Base-by-base conservation (phyloP, 768 basidiomycete genomes). In the Bullera alba region DNA sequence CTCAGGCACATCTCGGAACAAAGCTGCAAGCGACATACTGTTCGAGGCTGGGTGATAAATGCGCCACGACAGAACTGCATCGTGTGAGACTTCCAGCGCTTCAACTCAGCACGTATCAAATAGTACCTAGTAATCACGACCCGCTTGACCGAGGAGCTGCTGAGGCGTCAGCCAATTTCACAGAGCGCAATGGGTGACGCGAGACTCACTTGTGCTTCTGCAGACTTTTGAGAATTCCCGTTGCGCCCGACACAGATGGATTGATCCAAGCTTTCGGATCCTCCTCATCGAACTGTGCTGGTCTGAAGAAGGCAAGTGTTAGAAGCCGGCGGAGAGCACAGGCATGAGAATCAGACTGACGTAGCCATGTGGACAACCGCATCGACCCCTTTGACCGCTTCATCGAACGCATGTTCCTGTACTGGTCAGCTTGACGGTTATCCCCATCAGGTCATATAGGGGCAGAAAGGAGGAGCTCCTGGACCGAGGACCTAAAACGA, bases 171-270 rank as follows among this genome's bases (percentile, higher is more conserved):
- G n/a, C n/a, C n/a, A n/a, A n/a, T n/a, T n/a, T n/a, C n/a, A n/a
- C n/a, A n/a, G 4, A 37, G 50, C 5, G 14, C 47, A 23, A 30
- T 36, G 17, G 45, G 46, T 22, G 27, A 15, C 5, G 25, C 6
- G 26, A 4, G 5, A 21, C 48, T 46, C 54, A 81, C 79, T 73
- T 76, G 48, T 79, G 56, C 61, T 80, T 81, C 36, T 77, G 60
- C 5, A 79, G 77, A 36, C 80, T 80, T 50, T 78, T 70, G 27
- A 88, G 72, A 14, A 87, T 75, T 4, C 79, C 76, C 0, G 79
- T 58, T 0, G 85, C 87, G 0, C 86, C 85, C 1, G 79, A 71
- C 3, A 88, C 79, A 21, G 86, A 85, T 2, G 87, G 86, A 19
- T 67, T 68, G 51, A 84, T 80, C 34, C 84, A 55, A 48, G 83